Conservation (phyloP, 2,329 filamentous ascomycete genomes). For the Penicillium crustosum region DNA sequence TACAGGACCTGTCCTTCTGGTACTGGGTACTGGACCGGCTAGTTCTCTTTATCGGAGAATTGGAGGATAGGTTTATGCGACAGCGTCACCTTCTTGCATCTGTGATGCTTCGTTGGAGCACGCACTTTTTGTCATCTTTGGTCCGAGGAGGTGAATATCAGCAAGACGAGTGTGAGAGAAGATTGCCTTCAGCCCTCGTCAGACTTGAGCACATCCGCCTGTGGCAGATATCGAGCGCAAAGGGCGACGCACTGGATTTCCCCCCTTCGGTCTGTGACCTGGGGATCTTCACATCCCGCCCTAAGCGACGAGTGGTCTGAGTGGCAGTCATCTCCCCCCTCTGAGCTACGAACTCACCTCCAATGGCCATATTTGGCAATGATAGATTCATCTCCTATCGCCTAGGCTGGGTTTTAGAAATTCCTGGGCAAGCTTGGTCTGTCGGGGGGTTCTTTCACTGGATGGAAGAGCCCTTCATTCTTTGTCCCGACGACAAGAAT, state of each 20-base stretch:
- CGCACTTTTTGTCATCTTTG: slow-evolving; percentile 17
- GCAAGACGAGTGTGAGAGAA: neutral
- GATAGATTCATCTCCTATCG: slow-evolving; percentile 57
- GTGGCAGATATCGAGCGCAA: slow-evolving; percentile 27
- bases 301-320: slow-evolving; percentile 9
- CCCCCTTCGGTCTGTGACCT: slow-evolving; percentile 36
- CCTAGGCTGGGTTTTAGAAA: slow-evolving; percentile 47
- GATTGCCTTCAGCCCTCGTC: slow-evolving; percentile 7
- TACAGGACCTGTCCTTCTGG: slow-evolving; percentile 40
- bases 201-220: slow-evolving; percentile 21
- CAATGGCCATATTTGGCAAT: slow-evolving; percentile 14
- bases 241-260: slow-evolving; percentile 30
- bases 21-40: slow-evolving; percentile 44
- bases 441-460: slow-evolving; percentile 29
- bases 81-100: slow-evolving; percentile 31
- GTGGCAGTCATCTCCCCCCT: neutral
- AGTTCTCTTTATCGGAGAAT: slow-evolving; percentile 15
- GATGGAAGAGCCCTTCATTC: slow-evolving; percentile 22
- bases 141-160: slow-evolving; percentile 8
- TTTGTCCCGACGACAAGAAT: slow-evolving; percentile 42
- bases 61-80: slow-evolving; percentile 24
- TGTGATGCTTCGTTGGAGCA: slow-evolving; percentile 34
- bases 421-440: slow-evolving; percentile 38
- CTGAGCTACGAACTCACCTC: neutral
- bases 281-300: slow-evolving; percentile 12